These are phyloP conservation scores for Rosa chinensis DNA, from an alignment of 306 rosid species.

Conservation along the genomic window DNA sequence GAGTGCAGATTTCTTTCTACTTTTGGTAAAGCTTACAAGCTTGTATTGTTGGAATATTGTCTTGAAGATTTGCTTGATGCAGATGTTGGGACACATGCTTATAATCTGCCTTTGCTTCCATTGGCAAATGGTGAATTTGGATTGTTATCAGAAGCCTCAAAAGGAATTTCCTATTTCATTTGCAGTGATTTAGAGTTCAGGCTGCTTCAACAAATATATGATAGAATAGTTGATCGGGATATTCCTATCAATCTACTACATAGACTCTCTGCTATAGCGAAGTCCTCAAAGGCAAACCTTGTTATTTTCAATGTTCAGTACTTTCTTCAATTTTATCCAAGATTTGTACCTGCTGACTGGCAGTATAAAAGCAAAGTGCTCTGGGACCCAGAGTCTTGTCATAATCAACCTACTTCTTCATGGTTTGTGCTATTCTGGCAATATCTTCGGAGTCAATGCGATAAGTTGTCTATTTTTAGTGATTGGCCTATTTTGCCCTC, in stretches of 20 bases:
- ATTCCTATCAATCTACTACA: constrained; percentile 54
- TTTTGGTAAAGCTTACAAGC: constrained; percentile 58
- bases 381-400: constrained; percentile 73
- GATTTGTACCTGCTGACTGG: constrained; percentile 85
- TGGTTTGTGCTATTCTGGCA: constrained; percentile 86
- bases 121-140: constrained; percentile 89
- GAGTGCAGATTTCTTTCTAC: constrained; percentile 43
- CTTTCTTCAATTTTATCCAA: constrained; percentile 66
- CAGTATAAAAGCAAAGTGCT: constrained; percentile 70
- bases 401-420: constrained; percentile 66
- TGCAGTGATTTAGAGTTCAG: constrained; percentile 77
- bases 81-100: constrained; percentile 77
- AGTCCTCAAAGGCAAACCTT: constrained; percentile 74
- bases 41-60: constrained; percentile 87
- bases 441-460: constrained; percentile 59
- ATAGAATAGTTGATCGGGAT: constrained; percentile 65
- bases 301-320: constrained; percentile 53
- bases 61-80: constrained; percentile 88
- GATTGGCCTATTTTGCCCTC: constrained; percentile 98
- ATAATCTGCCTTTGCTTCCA: constrained; percentile 77
- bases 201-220: constrained; percentile 62
- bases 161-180: constrained; percentile 69
- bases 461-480: constrained; percentile 55
- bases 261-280: constrained; percentile 83
- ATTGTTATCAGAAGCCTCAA: constrained; percentile 55